Evolutionary conservation across 2,329 filamentous ascomycete genomes (phyloP).

Genomic region (Pseudonectria foliicola): DNA sequence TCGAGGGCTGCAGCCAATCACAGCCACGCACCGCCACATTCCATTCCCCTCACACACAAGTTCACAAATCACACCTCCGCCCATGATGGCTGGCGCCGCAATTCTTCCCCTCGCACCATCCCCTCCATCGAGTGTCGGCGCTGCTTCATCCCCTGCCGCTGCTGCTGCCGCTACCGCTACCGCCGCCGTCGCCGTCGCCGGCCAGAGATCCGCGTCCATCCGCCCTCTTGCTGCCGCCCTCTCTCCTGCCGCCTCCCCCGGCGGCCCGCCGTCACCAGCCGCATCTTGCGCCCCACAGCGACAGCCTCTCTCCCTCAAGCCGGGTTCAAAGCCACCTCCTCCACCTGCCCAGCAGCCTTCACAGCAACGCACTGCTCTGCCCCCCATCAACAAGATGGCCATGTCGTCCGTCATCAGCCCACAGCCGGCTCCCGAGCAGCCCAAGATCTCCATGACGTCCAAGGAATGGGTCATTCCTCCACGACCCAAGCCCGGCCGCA

Average conservation of each 20-base stretch:
- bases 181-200: conserved; percentile 9
- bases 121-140: conserved; percentile 6
- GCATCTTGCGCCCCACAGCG: conserved; percentile 18
- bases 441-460: conserved; percentile 59
- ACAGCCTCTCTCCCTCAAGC: conserved; percentile 25
- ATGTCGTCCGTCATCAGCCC: conserved; percentile 43
- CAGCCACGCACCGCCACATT: conserved; percentile 13
- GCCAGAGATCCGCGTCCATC: conserved; percentile 3
- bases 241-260: background rate
- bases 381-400: conserved; percentile 36
- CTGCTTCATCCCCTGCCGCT: conserved; percentile 1
- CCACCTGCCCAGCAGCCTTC: conserved; percentile 16
- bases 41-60: conserved; percentile 11
- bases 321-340: conserved; percentile 21
- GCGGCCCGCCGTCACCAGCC: conserved; percentile 16
- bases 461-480: conserved; percentile 84
- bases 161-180: conserved; percentile 15
- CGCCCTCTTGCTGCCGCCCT: conserved; percentile 18
- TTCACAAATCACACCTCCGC: conserved; percentile 5
- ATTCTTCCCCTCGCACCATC: conserved; percentile 12
- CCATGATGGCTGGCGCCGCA: conserved; percentile 18
- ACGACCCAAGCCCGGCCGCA: conserved; percentile 81
- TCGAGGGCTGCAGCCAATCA: conserved; percentile 11
- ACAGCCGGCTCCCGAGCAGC: conserved; percentile 31
- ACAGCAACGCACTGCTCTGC: conserved; percentile 26